Evolutionary conservation across 2,329 filamentous ascomycete genomes (phyloP), one percentile per base, ranked within the genome.

Genomic region (Penicillium digitatum): DNA sequence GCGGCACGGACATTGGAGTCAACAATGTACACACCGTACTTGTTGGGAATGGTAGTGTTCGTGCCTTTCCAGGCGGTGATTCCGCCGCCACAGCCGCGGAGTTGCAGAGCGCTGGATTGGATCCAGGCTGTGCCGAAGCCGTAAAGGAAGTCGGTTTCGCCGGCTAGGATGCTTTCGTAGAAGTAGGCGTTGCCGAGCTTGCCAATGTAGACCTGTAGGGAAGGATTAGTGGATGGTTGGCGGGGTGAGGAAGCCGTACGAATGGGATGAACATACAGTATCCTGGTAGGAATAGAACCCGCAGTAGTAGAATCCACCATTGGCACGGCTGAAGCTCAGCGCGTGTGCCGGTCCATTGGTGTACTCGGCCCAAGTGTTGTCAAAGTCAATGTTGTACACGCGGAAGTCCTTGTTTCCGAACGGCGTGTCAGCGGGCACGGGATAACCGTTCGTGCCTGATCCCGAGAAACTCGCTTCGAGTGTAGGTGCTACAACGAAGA

Each of bases 1-100:
- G 82, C 81, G 2, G 82, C 81, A 0, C 75, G 69, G 4, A 86
- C 75, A 3, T 72, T 71, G 0, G 81, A 82, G 27, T 81, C 75
- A 45, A 82, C 77, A 55, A 88, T 80, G 67, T 88, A 88, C 0
- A 84, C 81, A 9, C 86, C 85, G 67, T 87, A 87, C 62, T 84
- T 85, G 71, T 88, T 88, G 5, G 70, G 67, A 48, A 84, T 86
- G 0, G 84, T 86, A 0, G 84, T 87, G 69, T 87, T 87, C 0
- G 81, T 79, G 27, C 82, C 84, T 64, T 88, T 88, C 86, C 85
- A 88, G 0, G 86, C 85, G 0, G 83, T 86, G 51, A 88, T 82
- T 11, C 85, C 86, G 16, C 86, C 86, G 4, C 84, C 83, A 60
- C 85, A 88, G 62, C 72, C 75, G 10, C 86, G 80, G 12, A 88